Conservation (phyloP, 2,329 filamentous ascomycete species). For the Verticillium zaregamsianum region DNA sequence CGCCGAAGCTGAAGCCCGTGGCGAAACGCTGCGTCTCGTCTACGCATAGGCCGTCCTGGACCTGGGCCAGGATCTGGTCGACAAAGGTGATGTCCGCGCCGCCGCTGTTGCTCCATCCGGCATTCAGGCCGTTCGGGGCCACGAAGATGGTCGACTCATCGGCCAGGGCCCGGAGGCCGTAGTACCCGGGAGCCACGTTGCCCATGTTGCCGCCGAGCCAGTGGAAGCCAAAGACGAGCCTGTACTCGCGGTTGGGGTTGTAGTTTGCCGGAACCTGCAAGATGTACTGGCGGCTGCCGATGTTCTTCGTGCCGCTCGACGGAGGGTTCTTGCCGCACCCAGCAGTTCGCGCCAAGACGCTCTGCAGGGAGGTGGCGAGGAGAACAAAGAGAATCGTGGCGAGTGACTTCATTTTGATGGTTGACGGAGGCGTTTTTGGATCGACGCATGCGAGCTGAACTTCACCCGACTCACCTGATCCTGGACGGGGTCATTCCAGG, state of each 20-base stretch:
- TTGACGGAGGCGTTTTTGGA: background rate
- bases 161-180: conserved; percentile 32
- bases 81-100: conserved; percentile 37
- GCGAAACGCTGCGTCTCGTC: background rate
- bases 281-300: conserved; percentile 32
- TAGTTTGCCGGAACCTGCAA: conserved; percentile 28
- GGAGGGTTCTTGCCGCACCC: conserved; percentile 29
- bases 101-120: conserved; percentile 36
- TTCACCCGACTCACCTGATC: no score
- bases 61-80: conserved; percentile 29
- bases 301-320: conserved; percentile 23
- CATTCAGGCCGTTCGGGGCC: conserved; percentile 34
- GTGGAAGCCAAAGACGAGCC: conserved; percentile 25
- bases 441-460: no score
- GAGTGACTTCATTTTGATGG: background rate
- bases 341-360: conserved; percentile 11
- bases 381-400: background rate
- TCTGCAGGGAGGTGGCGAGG: background rate
- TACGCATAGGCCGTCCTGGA: conserved; percentile 19
- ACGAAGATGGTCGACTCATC: conserved; percentile 36
- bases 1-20: conserved; percentile 20
- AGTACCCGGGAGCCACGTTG: conserved; percentile 33
- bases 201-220: conserved; percentile 32
- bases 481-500: no score
- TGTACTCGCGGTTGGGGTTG: conserved; percentile 16